These are phyloP conservation scores for Trypanosoma avium DNA, from an alignment of 208 protist species.

Conservation along the genomic window DNA sequence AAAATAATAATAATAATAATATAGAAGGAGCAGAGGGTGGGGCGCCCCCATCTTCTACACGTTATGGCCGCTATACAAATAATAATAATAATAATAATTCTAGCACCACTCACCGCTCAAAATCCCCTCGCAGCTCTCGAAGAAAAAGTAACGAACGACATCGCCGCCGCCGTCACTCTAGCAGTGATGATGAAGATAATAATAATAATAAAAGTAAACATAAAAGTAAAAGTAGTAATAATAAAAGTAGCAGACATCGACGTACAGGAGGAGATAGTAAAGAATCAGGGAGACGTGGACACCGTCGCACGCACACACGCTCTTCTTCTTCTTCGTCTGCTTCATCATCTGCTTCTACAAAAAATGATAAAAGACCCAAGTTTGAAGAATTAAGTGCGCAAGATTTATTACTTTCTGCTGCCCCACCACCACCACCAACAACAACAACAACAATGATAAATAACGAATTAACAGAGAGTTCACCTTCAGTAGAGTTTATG, in stretches of 20 bases:
- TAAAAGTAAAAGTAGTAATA: too few relatives aligned
- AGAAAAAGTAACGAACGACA: conserved; percentile 1
- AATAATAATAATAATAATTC: too few relatives aligned
- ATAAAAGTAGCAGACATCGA: too few relatives aligned
- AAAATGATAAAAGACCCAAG: not conserved
- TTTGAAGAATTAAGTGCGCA: conserved; percentile 28
- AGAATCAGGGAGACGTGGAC: not conserved
- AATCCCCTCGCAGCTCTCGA: conserved; percentile 1
- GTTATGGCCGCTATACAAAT: conserved; percentile 26
- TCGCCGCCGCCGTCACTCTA: conserved; percentile 4
- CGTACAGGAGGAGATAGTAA: not conserved
- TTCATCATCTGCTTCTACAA: not conserved
- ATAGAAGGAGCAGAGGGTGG: too few relatives aligned
- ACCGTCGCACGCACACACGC: conserved; percentile 13
- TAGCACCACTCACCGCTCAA: conserved; percentile 14
- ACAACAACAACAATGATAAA: not conserved
- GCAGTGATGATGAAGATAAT: too few relatives aligned
- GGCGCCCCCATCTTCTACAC: not conserved
- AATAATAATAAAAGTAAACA: too few relatives aligned
- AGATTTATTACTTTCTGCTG: conserved; percentile 17
- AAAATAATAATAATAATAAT: too few relatives aligned
- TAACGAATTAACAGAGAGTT: too few relatives aligned
- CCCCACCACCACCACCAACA: conserved; percentile 17
- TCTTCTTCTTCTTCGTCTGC: conserved; percentile 3
- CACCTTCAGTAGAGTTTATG: not conserved